Evolutionary conservation across 768 basidiomycete genomes (phyloP), one percentile per base, ranked within the genome.

Genomic region (Baorangia bicolor): DNA sequence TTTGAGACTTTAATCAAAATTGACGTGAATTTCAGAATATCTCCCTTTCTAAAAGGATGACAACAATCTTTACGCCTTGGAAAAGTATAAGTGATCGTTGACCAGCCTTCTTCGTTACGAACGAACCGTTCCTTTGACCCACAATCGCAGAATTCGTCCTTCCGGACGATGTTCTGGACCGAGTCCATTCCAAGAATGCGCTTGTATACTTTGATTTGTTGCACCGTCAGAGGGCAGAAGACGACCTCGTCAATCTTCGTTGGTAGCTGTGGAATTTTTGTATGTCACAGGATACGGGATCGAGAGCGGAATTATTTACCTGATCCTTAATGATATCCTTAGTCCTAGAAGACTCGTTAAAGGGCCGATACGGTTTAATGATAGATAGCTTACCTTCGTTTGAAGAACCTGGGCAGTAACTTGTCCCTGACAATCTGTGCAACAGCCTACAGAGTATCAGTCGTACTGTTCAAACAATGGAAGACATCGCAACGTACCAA

Each of bases 211-310:
- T 70, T 66, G 28, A 85, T 81, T 71, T 97, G 95, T 34, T 73
- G 77, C 0, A 74, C 55, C 0, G 90, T 90, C 46, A 98, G 74
- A 16, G 94, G 95, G 65, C 96, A 99, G 64, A 98, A 96, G 6
- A 97, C 92, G 14, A 98, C 90, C 65, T 93, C 78, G 61, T 99
- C 96, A 0, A 81, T 81, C 75, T 99, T 99, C 57, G 79, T 78
- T 1, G 96, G 96, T 3, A 98, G 78, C 88, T 95, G 63, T 3
- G 37, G 14, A 43, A 58, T 7, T 13, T 28, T 49, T 25, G 18
- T 56, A 20, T 34, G 20, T 48, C 23, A 33, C 1, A 30, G 14
- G 21, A 31, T 11, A 28, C 11, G 3, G 23, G 38, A 33, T 21
- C 21, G 34, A 27, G 35, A n/a, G 20, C 23, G 2, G 2, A 5